These are phyloP conservation scores for Talaromyces sp. DNA, from an alignment of 2,329 filamentous ascomycete species.

Conservation along the genomic window DNA sequence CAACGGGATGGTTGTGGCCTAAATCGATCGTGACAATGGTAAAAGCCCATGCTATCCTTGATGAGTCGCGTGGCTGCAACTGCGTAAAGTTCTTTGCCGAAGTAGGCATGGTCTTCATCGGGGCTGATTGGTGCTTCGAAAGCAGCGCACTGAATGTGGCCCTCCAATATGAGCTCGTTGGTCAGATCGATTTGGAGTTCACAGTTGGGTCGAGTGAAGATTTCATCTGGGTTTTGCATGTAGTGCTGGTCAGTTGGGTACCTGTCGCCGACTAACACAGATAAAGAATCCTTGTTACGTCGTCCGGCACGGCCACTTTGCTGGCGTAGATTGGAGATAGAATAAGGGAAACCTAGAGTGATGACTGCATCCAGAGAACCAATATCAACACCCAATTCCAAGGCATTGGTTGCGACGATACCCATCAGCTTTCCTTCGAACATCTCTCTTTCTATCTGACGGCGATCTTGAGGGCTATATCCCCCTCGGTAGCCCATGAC, in stretches of 20 bases:
- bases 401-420: slow-evolving; percentile 88
- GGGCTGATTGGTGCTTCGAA: slow-evolving; percentile 92
- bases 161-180: slow-evolving; percentile 88
- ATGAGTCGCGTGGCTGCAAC: slow-evolving; percentile 75
- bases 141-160: slow-evolving; percentile 92
- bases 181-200: slow-evolving; percentile 88
- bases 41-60: slow-evolving; percentile 77
- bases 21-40: slow-evolving; percentile 86
- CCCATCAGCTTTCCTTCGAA: slow-evolving; percentile 92
- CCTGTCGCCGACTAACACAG: slow-evolving; percentile 83
- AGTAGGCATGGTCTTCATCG: slow-evolving; percentile 74
- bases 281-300: slow-evolving; percentile 89
- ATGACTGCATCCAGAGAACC: slow-evolving; percentile 91
- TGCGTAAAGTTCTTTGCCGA: slow-evolving; percentile 71
- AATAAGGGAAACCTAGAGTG: slow-evolving; percentile 92
- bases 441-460: slow-evolving; percentile 91
- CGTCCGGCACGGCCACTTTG: slow-evolving; percentile 92
- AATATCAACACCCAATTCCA: slow-evolving; percentile 95
- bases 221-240: slow-evolving; percentile 93
- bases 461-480: slow-evolving; percentile 87
- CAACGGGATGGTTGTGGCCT: slow-evolving; percentile 79
- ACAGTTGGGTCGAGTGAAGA: slow-evolving; percentile 86
- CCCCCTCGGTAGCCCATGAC: slow-evolving; percentile 97
- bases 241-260: slow-evolving; percentile 94
- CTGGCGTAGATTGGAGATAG: slow-evolving; percentile 89